Conservation (phyloP, 2,329 filamentous ascomycete genomes). For the Curvularia spicifera region DNA sequence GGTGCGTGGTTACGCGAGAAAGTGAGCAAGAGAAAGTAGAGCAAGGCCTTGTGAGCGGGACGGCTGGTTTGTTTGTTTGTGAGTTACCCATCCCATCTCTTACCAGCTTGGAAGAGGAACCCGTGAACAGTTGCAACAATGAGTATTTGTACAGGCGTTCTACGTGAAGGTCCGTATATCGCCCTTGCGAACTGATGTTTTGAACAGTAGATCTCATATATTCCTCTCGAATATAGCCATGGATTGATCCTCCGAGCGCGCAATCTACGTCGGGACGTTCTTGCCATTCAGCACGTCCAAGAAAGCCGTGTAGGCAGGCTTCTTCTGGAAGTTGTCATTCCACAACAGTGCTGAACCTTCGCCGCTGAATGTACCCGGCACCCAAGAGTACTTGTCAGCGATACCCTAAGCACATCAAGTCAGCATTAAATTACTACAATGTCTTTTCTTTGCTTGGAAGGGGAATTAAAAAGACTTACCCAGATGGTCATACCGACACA, state of each 20-base stretch:
- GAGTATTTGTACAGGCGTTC: background rate
- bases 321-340: constrained; percentile 40
- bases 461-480: constrained; percentile 28
- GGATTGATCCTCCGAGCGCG: background rate
- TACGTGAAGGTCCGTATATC: background rate
- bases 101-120: background rate
- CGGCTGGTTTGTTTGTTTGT: background rate
- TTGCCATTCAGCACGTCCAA: constrained; percentile 29
- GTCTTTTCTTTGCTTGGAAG: background rate
- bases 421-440: background rate
- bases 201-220: background rate
- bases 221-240: no score
- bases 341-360: constrained; percentile 46
- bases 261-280: constrained; percentile 6
- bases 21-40: background rate
- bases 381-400: constrained; percentile 49
- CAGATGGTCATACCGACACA: constrained; percentile 56
- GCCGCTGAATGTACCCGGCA: constrained; percentile 44
- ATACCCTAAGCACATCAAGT: constrained; percentile 23
- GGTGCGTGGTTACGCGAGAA: background rate
- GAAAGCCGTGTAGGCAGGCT: constrained; percentile 42
- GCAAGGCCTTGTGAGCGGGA: background rate
- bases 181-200: background rate
- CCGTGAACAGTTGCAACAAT: background rate
- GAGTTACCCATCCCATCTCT: background rate